Evolutionary conservation across 192 early-diverging fungal genomes (phyloP).

Genomic region (Coemansia sp.): DNA sequence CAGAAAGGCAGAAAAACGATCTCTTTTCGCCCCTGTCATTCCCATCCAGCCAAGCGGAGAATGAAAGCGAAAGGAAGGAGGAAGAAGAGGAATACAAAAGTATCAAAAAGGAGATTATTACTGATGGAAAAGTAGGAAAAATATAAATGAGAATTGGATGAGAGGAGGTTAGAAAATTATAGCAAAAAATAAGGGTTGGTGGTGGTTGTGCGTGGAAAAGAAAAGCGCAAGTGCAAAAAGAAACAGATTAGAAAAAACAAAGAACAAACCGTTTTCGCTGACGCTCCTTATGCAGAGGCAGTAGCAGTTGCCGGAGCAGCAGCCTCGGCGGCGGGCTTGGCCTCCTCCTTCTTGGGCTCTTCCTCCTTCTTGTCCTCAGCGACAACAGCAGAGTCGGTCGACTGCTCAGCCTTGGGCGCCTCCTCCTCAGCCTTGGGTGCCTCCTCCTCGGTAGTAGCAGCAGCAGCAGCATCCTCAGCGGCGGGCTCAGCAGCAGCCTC

Average conservation of each 20-base stretch:
- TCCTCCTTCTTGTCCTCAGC: constrained; percentile 16
- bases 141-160: not conserved
- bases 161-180: constrained; percentile 13
- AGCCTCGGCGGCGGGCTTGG: constrained; percentile 14
- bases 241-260: constrained; percentile 8
- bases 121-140: constrained; percentile 10
- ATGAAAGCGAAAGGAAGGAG: not conserved
- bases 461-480: constrained; percentile 11
- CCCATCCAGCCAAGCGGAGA: too few relatives aligned
- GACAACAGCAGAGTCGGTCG: constrained; percentile 37
- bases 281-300: constrained; percentile 41
- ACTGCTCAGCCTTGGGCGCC: constrained; percentile 34
- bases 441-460: too few relatives aligned
- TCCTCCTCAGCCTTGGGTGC: constrained; percentile 14
- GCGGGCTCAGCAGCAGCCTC: constrained; percentile 15
- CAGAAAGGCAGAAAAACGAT: too few relatives aligned
- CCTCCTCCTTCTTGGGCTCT: constrained; percentile 1
- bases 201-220: not conserved
- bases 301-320: constrained; percentile 33
- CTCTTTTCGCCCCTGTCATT: too few relatives aligned
- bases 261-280: not conserved
- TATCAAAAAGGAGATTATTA: constrained; percentile 3
- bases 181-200: not conserved
- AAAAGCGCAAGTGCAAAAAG: constrained; percentile 16
- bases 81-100: not conserved